phyloP scores from a whole-genome alignment of 352 stramenopile species.

The Globisporangium solare region DNA sequence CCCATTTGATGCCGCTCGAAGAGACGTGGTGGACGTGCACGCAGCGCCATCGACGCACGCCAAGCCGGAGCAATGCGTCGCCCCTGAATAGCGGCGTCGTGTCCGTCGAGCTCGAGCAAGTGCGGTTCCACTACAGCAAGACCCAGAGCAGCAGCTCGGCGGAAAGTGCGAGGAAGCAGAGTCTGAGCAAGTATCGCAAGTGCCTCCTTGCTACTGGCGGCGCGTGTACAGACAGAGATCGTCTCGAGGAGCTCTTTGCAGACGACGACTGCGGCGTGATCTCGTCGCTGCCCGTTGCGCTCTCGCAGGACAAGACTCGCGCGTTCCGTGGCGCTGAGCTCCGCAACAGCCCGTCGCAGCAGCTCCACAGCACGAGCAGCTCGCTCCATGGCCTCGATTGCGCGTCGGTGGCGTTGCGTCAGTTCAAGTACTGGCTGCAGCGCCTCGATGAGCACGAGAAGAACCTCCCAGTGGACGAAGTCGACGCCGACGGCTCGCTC shows the following conservation, averaged over 20 bases:
- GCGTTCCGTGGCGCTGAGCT: neutral
- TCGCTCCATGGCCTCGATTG: neutral
- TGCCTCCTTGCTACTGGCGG: conserved; percentile 2
- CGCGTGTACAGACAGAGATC: no score
- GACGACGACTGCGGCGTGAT: neutral
- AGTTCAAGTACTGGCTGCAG: conserved; percentile 21
- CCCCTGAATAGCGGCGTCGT: neutral
- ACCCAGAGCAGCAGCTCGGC: neutral
- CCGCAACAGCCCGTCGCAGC: no score
- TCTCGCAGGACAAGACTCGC: neutral
- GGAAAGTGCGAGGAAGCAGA: conserved; percentile 1
- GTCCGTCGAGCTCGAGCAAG: conserved; percentile 4
- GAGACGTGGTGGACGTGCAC: conserved; percentile 18
- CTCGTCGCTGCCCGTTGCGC: neutral
- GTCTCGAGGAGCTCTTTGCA: conserved; percentile 2
- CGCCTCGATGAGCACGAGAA: conserved; percentile 21
- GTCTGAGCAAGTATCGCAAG: conserved; percentile 10
- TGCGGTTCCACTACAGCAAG: conserved; percentile 8
- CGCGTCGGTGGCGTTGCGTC: conserved; percentile 4
- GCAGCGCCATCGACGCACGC: conserved; percentile 3
- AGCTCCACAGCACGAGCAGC: neutral
- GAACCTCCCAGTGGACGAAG: conserved; percentile 9
- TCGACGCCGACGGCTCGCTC: conserved; percentile 13
- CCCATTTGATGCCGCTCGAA: conserved; percentile 26
- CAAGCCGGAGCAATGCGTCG: neutral